phyloP scores from a whole-genome alignment of 2,329 filamentous ascomycete genomes.

The Dissoconium aciculare region DNA sequence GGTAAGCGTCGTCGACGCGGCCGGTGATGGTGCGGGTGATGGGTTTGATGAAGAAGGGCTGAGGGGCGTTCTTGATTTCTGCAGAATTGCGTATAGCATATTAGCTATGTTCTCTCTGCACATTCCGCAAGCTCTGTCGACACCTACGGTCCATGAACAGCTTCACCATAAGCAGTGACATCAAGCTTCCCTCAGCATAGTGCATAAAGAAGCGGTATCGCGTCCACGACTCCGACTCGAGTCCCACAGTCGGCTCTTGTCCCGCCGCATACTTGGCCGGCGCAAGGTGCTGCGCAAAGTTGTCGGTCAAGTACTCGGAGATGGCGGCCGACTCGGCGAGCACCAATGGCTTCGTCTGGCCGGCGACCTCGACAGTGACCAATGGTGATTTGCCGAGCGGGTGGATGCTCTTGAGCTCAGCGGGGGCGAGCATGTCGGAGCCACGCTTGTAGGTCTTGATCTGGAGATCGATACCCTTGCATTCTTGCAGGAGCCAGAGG shows the following conservation, averaged over 20 bases:
- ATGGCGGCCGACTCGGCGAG: conserved; percentile 74
- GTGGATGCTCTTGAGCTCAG: conserved; percentile 62
- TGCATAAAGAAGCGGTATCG: conserved; percentile 59
- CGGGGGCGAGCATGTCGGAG: conserved; percentile 52
- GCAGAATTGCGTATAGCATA: no score
- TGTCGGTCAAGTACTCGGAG: conserved; percentile 64
- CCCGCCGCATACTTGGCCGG: conserved; percentile 39
- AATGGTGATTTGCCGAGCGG: conserved; percentile 78
- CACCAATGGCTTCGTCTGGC: conserved; percentile 36
- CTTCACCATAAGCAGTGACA: conserved; percentile 52
- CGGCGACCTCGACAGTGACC: conserved; percentile 45
- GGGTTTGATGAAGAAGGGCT: conserved; percentile 56
- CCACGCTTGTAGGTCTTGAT: conserved; percentile 63
- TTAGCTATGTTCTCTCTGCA: no score
- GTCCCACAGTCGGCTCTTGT: conserved; percentile 40
- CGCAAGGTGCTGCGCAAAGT: conserved; percentile 40
- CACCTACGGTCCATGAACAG: conserved; percentile 45
- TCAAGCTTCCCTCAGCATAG: conserved; percentile 72
- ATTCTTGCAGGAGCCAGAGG: conserved; percentile 73
- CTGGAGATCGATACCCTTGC: conserved; percentile 57
- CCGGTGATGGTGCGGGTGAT: conserved; percentile 42
- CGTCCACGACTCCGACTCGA: conserved; percentile 46
- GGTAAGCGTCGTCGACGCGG: conserved; percentile 31
- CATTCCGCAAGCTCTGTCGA: neutral
- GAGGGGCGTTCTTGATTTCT: conserved; percentile 33